Evolutionary conservation across 2,329 filamentous ascomycete species (phyloP), one percentile per base, ranked within the genome.

Genomic region (Pleoardoris graminearum): DNA sequence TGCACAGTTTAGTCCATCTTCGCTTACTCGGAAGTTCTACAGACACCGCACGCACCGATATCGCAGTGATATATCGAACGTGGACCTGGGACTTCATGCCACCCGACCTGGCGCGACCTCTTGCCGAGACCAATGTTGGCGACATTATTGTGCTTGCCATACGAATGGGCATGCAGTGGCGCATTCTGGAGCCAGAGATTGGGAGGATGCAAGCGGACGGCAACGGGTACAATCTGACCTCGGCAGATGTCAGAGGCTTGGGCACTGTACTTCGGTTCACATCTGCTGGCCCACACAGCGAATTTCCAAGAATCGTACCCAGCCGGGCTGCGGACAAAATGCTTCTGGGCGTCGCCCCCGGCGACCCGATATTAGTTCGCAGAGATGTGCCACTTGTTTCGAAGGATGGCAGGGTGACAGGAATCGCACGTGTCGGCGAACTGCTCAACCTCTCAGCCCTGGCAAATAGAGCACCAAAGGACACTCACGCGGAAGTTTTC

Each of bases 1-100:
- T 16, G 16, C 4, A 36, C 33, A 7, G 6, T 21, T 23, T 8
- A 22, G 17, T 23, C 19, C 17, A 21, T 22, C 17, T 38, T 38
- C 7, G 36, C 19, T 38, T 7, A 23, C 17, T n/a, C 10, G 3
- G 22, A 22, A 8, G 17, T 12, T 14, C 7, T 4, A 38, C 17
- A 38, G 36, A 50, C 22, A 12, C 16, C 2, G 22, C 42, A n/a
- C 23, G 48, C 7, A 51, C 44, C n/a, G 48, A 49, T 30, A 48
- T 51, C 42, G 48, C 48, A 21, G 43, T 55, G 19, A 50, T 51
- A 32, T 51, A 48, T 25, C 37, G 53, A 33, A 37, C 33, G 11
- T 48, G 44, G 48, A 39, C 48, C 2, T 55, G 44, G 53, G 53
- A 55, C 25, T 48, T 49, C 42, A 51, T 52, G 53, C 49, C 48